Evolutionary conservation across 306 rosid species (phyloP).

Genomic region (Parietaria judaica): DNA sequence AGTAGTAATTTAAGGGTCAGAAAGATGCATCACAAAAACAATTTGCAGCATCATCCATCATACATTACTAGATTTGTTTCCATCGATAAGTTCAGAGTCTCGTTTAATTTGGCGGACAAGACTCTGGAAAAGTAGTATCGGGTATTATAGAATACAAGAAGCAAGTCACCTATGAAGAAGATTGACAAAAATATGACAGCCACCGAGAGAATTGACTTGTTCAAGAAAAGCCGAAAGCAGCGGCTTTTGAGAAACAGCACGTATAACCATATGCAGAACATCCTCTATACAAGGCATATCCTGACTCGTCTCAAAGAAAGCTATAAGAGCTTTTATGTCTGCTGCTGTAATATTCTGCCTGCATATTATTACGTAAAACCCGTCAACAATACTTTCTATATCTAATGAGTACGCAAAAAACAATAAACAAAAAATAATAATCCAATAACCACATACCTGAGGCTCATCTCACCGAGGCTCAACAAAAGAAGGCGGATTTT

Average conservation of each 20-base stretch:
- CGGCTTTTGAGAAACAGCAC: conserved; percentile 77
- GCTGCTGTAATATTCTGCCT: conserved; percentile 73
- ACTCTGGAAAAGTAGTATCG: not conserved
- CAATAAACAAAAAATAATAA: conserved; percentile 1
- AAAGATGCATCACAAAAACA: not conserved
- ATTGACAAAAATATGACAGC: conserved; percentile 86
- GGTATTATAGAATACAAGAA: not conserved
- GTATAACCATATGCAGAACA: conserved; percentile 89
- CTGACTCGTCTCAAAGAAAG: conserved; percentile 77
- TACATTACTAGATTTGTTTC: too few species aligned
- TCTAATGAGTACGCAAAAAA: too few species aligned
- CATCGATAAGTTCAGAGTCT: too few species aligned
- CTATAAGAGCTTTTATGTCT: conserved; percentile 79
- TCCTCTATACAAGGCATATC: conserved; percentile 93
- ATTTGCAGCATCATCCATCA: too few species aligned
- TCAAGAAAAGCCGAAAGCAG: conserved; percentile 82
- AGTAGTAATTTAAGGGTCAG: too few species aligned
- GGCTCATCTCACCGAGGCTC: conserved; percentile 97
- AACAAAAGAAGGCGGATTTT: conserved; percentile 93
- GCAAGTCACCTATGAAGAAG: conserved; percentile 73
- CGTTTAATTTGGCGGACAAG: too few species aligned
- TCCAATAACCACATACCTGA: conserved; percentile 45
- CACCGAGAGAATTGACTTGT: conserved; percentile 64
- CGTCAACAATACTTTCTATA: conserved; percentile 10
- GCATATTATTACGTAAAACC: conserved; percentile 24